phyloP scores from a whole-genome alignment of 495 filamentous ascomycete genomes.

The Clohesyomyces aquaticus region DNA sequence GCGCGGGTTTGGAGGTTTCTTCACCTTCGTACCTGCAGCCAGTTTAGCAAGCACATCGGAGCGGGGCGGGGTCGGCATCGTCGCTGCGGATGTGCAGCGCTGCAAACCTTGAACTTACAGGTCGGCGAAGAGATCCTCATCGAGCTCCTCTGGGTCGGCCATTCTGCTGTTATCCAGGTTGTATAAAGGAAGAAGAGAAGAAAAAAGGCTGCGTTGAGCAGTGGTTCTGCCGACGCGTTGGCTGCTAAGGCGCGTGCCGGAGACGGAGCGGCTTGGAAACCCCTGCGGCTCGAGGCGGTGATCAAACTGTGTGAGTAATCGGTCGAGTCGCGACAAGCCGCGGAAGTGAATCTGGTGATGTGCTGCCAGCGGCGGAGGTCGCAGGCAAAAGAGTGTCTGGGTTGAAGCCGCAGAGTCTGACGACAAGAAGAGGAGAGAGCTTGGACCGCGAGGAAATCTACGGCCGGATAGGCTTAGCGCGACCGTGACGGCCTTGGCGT shows the following conservation, averaged over 20 bases:
- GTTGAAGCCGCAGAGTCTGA: constrained; percentile 21
- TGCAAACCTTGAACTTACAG: constrained; percentile 65
- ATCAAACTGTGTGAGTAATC: background rate
- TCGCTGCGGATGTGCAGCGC: background rate
- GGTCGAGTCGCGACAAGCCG: background rate
- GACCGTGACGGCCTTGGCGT: constrained; percentile 4
- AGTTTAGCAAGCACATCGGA: too few relatives aligned
- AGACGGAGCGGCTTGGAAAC: background rate
- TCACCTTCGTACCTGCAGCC: constrained; percentile 82
- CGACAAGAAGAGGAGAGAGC: constrained; percentile 19
- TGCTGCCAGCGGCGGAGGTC: background rate
- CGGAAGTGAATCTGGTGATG: background rate
- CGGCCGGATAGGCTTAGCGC: constrained; percentile 1
- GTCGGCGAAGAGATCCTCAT: constrained; percentile 98
- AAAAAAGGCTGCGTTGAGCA: constrained; percentile 14
- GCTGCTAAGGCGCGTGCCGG: background rate
- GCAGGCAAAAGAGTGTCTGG: background rate
- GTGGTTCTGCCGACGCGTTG: constrained; percentile 9
- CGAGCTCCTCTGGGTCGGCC: constrained; percentile 87
- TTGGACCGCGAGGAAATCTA: background rate
- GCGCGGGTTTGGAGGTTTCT: constrained; percentile 53
- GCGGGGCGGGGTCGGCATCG: too few relatives aligned
- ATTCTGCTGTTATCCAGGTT: constrained; percentile 52
- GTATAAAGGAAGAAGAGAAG: constrained; percentile 5
- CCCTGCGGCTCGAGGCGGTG: background rate